Base-by-base conservation (phyloP, 2,329 filamentous ascomycete species). In the Parafenestella ontariensis region DNA sequence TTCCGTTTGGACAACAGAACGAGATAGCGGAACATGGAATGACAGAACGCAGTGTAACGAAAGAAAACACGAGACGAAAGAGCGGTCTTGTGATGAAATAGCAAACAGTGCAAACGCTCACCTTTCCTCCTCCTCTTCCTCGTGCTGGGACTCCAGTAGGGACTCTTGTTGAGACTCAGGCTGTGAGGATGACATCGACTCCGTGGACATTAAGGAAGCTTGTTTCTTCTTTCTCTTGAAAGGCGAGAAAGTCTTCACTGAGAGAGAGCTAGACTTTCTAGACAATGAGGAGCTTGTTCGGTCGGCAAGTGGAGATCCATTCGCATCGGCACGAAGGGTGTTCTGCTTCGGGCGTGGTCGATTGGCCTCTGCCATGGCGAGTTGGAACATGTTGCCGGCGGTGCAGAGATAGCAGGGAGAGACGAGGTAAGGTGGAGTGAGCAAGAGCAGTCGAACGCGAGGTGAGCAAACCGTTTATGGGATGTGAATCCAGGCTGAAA, bases 351-450 rank as follows among this genome's bases (percentile, higher is more conserved):
- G 24, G 5, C 36, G 41, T n/a, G 40, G 45, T 5, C 54, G 45
- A 26, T 52, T 52, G 10, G 54, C 54, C 13, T 53, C 49, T 24
- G 54, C 54, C 24, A 53, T 34, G 1, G 49, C 54, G 3, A 52
- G 49, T 31, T 53, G 45, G 17, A 56, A 11, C 54, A 56, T 56
- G 18, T 23, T 33, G 23, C 15, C 2, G 28, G 28, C 4, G 28
- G 8, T 39, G 33, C 9, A 33, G 11, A n/a, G 2, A 15, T 45
- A 11, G 42, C n/a, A 20, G 28, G 21, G 26, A 20, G n/a, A 20
- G 15, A 11, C 20, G 15, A 45, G 31, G 29, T 45, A 28, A 21
- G 29, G 37, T 40, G 13, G 20, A 24, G 21, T 6, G 20, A n/a
- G 10, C 18, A n/a, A 10, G 21, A 15, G n/a, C n/a, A n/a, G 18